Conservation (phyloP, 2,329 filamentous ascomycete species). For the Ophiostoma novo-ulmi region DNA sequence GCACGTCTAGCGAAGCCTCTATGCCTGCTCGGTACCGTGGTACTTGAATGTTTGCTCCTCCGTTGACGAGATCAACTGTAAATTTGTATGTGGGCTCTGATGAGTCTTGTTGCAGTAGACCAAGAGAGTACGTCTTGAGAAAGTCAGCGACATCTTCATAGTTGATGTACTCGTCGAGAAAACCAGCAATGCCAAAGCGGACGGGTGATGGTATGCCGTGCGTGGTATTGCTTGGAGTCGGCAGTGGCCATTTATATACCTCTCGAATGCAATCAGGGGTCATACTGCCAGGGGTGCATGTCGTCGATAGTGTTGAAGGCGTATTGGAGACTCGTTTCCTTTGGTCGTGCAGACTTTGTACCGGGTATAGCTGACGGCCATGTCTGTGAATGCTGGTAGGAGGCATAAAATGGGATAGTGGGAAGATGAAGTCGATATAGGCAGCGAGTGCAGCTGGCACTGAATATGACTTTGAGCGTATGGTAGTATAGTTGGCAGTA, state of each 20-base stretch:
- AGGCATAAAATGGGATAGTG: slow-evolving; percentile 47
- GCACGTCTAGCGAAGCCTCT: slow-evolving; percentile 46
- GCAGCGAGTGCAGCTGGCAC: slow-evolving; percentile 39
- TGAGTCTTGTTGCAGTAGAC: slow-evolving; percentile 12
- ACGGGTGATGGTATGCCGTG: slow-evolving; percentile 32
- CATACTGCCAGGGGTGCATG: slow-evolving; percentile 35
- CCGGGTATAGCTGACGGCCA: too few species aligned
- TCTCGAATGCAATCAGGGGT: slow-evolving; percentile 40
- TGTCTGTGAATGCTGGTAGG: slow-evolving; percentile 29
- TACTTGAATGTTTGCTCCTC: slow-evolving; percentile 42
- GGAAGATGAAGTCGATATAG: slow-evolving; percentile 45
- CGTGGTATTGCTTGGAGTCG: slow-evolving; percentile 10
- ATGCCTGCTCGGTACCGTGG: slow-evolving; percentile 34
- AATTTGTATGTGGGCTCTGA: slow-evolving; percentile 27
- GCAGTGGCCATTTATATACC: slow-evolving; percentile 42
- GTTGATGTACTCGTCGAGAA: slow-evolving; percentile 46
- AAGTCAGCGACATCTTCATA: slow-evolving; percentile 41
- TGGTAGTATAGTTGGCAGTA: slow-evolving; percentile 31
- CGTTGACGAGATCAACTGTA: slow-evolving; percentile 40
- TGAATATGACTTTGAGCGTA: slow-evolving; percentile 43
- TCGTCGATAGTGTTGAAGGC: background rate
- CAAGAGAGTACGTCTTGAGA: slow-evolving; percentile 19
- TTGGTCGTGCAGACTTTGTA: background rate
- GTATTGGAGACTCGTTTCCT: background rate
- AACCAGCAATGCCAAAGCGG: slow-evolving; percentile 45